phyloP scores from a whole-genome alignment of 2,329 filamentous ascomycete genomes.

The Trichocomaceae sp. region DNA sequence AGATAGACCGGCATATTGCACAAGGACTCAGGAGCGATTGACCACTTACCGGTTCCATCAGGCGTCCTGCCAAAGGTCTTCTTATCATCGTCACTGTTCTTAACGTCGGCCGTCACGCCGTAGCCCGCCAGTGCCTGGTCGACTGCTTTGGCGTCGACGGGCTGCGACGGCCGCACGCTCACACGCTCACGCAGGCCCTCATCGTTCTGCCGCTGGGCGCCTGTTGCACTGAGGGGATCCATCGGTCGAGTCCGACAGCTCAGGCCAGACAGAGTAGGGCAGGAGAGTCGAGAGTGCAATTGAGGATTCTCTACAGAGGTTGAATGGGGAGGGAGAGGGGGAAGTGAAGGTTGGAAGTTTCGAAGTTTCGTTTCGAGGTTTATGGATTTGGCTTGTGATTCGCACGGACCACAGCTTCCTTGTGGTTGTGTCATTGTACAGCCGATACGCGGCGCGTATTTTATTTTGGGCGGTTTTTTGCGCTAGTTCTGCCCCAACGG shows the following conservation, averaged over 20 bases:
- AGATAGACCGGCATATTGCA: not conserved
- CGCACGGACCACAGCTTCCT: not conserved
- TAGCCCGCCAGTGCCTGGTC: slow-evolving; percentile 37
- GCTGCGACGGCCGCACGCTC: slow-evolving; percentile 30
- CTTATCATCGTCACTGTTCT: slow-evolving; percentile 50
- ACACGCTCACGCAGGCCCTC: slow-evolving; percentile 46
- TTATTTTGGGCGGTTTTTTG: not conserved
- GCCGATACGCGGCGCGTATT: not conserved
- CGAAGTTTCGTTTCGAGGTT: not conserved
- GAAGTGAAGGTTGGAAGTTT: no score
- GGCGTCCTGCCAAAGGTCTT: slow-evolving; percentile 90
- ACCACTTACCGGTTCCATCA: slow-evolving; percentile 72
- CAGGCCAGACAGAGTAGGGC: no score
- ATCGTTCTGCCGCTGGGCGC: slow-evolving; percentile 25
- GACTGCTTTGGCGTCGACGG: slow-evolving; percentile 40
- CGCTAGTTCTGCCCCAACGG: not conserved
- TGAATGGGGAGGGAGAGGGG: not conserved
- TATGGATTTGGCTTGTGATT: slow-evolving; percentile 1
- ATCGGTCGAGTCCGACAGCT: slow-evolving; percentile 17
- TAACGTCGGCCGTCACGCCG: slow-evolving; percentile 36
- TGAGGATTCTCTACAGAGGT: not conserved
- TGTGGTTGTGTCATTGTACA: not conserved
- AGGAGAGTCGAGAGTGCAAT: not conserved
- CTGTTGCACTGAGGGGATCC: slow-evolving; percentile 35
- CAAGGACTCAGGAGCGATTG: slow-evolving; percentile 1